Conservation (phyloP, 257 asterid genomes). For the Ajuga chamaepitys region DNA sequence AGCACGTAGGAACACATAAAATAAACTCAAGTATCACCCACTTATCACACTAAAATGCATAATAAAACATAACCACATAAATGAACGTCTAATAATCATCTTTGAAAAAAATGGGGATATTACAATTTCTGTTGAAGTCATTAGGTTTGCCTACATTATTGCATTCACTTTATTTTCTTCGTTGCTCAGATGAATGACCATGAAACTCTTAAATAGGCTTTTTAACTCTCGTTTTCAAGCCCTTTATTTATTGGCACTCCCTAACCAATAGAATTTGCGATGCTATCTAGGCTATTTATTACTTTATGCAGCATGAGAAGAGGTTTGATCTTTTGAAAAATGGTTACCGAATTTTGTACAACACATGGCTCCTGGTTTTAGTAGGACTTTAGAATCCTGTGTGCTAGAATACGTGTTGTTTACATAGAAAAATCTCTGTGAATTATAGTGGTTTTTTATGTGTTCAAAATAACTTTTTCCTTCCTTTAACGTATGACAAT, state of each 20-base stretch:
- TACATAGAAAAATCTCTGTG: not conserved
- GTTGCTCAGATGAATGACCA: no score
- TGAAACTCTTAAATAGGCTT: not conserved
- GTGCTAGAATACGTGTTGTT: not conserved
- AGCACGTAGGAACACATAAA: no score
- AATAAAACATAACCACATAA: no score
- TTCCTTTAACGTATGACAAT: not conserved
- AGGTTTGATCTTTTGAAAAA: not conserved
- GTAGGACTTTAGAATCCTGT: not conserved
- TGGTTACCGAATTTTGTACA: slow-evolving; percentile 8
- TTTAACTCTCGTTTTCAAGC: not conserved
- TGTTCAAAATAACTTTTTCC: not conserved
- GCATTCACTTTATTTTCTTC: no score
- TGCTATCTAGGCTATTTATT: not conserved
- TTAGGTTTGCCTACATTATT: no score
- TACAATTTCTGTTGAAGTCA: no score
- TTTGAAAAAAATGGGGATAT: no score
- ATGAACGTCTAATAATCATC: no score
- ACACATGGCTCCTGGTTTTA: not conserved
- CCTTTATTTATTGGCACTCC: not conserved
- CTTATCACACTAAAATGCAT: no score
- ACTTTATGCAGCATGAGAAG: not conserved
- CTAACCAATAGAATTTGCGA: not conserved
- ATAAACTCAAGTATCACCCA: no score
- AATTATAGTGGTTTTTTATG: no score